phyloP scores from a whole-genome alignment of 345 rosid species.

The Citrus reticulata region DNA sequence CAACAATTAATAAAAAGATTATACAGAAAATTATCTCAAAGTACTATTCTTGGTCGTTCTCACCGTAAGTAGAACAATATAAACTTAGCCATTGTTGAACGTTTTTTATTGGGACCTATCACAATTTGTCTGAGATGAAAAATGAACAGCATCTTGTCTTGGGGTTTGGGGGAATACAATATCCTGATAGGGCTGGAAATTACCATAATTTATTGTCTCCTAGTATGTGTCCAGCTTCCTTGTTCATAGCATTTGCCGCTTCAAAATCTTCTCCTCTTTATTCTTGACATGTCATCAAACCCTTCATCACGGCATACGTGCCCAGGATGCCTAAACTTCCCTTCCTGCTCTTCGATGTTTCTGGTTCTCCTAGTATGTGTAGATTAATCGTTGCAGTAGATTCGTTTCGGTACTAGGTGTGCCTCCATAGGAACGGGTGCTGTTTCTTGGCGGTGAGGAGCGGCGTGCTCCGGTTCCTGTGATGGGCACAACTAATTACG shows the following conservation, averaged over 20 bases:
- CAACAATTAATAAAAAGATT: no score
- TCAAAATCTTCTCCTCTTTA: conserved; percentile 63
- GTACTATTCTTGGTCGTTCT: no score
- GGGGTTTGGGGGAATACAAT: not conserved
- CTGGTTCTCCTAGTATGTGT: conserved; percentile 35
- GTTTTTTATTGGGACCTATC: not conserved
- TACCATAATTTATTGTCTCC: not conserved
- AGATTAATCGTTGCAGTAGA: no score
- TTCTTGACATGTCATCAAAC: conserved; percentile 45
- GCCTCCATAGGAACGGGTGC: no score
- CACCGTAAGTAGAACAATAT: no score
- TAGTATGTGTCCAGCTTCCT: conserved; percentile 12
- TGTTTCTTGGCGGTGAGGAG: no score
- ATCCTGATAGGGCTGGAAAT: not conserved
- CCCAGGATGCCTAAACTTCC: conserved; percentile 49
- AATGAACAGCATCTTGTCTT: not conserved
- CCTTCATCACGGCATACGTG: conserved; percentile 46
- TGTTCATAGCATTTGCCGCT: conserved; percentile 19
- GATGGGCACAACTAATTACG: no score
- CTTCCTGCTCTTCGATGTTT: conserved; percentile 57
- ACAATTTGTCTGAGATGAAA: not conserved
- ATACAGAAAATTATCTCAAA: no score
- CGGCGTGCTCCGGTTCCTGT: no score
- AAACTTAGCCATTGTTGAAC: no score
- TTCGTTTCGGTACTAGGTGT: no score